These are phyloP conservation scores for Pseudomassariella vexata DNA, from an alignment of 2,329 filamentous ascomycete genomes.

Conservation along the genomic window DNA sequence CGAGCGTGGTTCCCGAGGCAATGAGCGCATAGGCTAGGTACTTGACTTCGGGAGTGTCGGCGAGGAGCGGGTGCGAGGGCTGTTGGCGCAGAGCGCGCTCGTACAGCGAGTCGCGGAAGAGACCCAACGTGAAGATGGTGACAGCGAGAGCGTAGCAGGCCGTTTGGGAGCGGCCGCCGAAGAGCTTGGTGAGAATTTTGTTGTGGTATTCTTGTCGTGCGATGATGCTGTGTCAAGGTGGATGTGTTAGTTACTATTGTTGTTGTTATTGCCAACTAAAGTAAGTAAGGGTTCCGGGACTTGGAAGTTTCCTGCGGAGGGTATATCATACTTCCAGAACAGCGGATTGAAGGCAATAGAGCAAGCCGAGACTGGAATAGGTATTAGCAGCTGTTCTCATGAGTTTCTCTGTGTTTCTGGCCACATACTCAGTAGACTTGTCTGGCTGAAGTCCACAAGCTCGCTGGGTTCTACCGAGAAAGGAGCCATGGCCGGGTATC, in stretches of 20 bases:
- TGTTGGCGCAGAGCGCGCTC: constrained; percentile 72
- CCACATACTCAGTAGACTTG: constrained; percentile 58
- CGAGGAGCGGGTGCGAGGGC: constrained; percentile 70
- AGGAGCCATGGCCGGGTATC: constrained; percentile 31
- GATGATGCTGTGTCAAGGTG: constrained; percentile 62
- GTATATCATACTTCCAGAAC: constrained; percentile 87
- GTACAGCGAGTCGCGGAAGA: constrained; percentile 84
- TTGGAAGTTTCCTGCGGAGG: too few relatives aligned
- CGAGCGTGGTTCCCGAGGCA: constrained; percentile 71
- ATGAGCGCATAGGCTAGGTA: constrained; percentile 68
- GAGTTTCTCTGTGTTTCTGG: too few relatives aligned
- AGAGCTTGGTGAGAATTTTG: constrained; percentile 81
- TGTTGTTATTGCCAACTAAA: too few relatives aligned
- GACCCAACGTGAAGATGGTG: constrained; percentile 86
- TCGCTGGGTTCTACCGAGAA: constrained; percentile 29
- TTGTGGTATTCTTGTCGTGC: constrained; percentile 89
- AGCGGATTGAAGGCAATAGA: constrained; percentile 92
- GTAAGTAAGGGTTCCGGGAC: too few relatives aligned
- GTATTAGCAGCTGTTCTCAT: too few relatives aligned
- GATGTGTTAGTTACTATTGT: too few relatives aligned
- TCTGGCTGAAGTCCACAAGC: constrained; percentile 60
- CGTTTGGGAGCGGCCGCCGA: constrained; percentile 67
- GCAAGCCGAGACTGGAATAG: constrained; percentile 69
- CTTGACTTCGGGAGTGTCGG: constrained; percentile 50
- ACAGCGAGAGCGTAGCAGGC: constrained; percentile 88